Conservation (phyloP, 768 basidiomycete genomes). For the Tulasnella sp. region DNA sequence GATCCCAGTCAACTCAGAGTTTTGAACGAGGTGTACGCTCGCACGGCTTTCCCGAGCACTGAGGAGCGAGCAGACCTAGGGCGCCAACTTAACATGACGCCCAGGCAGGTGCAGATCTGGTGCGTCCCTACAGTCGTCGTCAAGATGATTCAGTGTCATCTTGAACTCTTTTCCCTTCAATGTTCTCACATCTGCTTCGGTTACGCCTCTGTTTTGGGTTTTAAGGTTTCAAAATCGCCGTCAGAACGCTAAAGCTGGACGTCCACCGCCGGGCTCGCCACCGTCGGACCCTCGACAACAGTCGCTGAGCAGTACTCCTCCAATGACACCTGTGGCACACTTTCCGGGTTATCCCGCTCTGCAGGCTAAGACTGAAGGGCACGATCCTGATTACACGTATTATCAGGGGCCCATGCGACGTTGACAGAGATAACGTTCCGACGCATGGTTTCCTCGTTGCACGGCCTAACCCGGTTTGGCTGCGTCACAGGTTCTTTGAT, state of each 20-base stretch:
- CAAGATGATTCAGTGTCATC: no score
- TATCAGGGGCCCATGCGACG: no score
- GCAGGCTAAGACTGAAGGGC: no score
- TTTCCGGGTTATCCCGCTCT: no score
- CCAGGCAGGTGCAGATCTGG: slow-evolving; percentile 21
- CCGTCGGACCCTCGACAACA: not conserved
- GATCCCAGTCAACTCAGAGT: slow-evolving; percentile 17
- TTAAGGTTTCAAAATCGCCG: slow-evolving; percentile 15
- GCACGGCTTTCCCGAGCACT: slow-evolving; percentile 19
- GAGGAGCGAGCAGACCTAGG: slow-evolving; percentile 20
- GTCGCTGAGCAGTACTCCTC: no score
- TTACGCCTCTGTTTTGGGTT: not conserved
- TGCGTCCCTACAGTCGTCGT: not conserved
- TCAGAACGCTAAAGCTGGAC: slow-evolving; percentile 12
- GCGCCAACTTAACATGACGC: slow-evolving; percentile 17
- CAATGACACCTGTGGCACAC: no score
- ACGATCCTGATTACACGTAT: no score
- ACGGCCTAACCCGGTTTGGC: no score
- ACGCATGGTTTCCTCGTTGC: no score
- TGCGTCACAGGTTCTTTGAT: no score
- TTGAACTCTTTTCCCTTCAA: no score
- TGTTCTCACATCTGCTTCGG: not conserved
- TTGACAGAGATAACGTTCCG: no score
- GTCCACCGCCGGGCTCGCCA: not conserved
- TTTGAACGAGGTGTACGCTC: slow-evolving; percentile 19